Conservation (phyloP, 306 rosid genomes). For the Chamaecrista fasciculata region DNA sequence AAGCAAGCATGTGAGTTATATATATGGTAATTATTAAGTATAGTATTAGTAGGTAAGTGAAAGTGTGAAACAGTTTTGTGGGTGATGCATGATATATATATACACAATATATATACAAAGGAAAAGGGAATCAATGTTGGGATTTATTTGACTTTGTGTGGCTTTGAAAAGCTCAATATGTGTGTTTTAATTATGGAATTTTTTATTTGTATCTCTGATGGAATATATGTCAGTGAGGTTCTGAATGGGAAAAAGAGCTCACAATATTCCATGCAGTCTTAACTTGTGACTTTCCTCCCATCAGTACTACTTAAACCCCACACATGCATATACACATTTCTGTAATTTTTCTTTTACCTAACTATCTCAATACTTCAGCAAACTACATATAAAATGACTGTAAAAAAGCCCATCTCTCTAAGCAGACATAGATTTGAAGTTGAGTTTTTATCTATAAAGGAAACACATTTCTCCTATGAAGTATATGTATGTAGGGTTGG, state of each 20-base stretch:
- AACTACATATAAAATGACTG: no score
- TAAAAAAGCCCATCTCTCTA: not conserved
- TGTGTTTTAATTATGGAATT: constrained; percentile 33
- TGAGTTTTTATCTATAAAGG: not conserved
- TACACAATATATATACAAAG: constrained; percentile 48
- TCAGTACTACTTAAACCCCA: constrained; percentile 31
- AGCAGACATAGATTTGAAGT: not conserved
- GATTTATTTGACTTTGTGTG: constrained; percentile 64
- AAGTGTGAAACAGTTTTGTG: constrained; percentile 47
- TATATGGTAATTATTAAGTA: constrained; percentile 2
- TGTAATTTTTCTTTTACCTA: constrained; percentile 23
- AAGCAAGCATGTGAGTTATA: constrained; percentile 50
- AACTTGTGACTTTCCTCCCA: constrained; percentile 26
- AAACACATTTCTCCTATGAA: not conserved
- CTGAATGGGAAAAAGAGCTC: constrained; percentile 52
- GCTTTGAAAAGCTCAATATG: constrained; percentile 44
- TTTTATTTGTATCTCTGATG: constrained; percentile 41
- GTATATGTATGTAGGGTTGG: no score
- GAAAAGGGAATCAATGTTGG: constrained; percentile 87
- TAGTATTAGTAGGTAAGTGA: not conserved
- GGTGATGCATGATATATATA: constrained; percentile 39
- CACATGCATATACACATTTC: constrained; percentile 38
- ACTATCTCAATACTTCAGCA: not conserved
- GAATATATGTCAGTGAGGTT: constrained; percentile 54
- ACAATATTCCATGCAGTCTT: constrained; percentile 54